Base-by-base conservation (phyloP, 2,329 filamentous ascomycete species). In the Capronia epimyces region DNA sequence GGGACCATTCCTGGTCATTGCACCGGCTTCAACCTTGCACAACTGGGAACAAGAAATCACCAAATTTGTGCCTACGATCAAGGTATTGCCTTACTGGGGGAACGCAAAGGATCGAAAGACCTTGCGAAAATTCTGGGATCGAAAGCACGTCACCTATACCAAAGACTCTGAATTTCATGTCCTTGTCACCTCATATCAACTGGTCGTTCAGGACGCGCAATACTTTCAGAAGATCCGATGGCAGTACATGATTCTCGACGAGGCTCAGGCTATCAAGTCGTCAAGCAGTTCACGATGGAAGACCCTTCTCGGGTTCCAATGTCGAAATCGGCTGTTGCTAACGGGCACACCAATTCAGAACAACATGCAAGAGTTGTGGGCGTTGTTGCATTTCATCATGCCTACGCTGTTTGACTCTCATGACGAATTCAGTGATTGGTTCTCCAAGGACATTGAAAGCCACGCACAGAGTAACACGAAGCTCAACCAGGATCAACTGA, bases 201-300 rank as follows among this genome's bases (percentile, higher is more conserved):
- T 98, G 31, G 93, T 98, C 21, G 93, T 98, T 16, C 87, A 90
- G 21, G 93, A 98, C 67, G 88, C 94, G 1, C 84, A 89, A 53
- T 98, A 98, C 69, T 97, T 98, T 74, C 91, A 96, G 71, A 97
- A 97, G 76, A 93, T 98, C 78, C 87, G 87, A 63, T 98, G 93
- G 93, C 93, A 97, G 72, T 97, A 98, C 75, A 98, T 98, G 93
- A 96, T 98, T 68, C 80, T 98, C 34, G 93, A 98, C 63, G 93
- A 98, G 70, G 93, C 93, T 1, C 93, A 98, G 67, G 93, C 93
- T 60, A 97, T 98, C 81, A 98, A 98, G 76, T 96, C 90, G 56
- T 96, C 93, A 0, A 83, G 87, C 64, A 96, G 89, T 74, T 95
- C 90, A 13, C 82, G 93, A 65, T 98, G 93, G 93, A 98, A 97